A percentile compares a stretch with the other conserved stretches of the same genome.
phyloP scores from a whole-genome alignment of 257 asterid genomes.

The Salvia miltiorrhiza region DNA sequence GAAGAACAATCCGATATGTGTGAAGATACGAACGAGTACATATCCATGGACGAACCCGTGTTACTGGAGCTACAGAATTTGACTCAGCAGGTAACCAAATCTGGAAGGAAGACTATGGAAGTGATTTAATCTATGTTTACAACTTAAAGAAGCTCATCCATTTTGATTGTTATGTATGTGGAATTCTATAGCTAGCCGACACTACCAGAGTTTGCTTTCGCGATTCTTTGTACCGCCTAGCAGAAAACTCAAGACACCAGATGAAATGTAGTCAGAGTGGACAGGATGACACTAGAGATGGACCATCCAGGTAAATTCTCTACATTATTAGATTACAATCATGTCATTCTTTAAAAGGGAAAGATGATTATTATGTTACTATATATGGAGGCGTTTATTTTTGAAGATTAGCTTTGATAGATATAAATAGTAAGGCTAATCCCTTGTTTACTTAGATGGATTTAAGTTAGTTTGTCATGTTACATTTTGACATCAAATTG shows the following conservation, averaged over 20 bases:
- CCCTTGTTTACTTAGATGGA: too few relatives aligned
- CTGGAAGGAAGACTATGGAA: neutral
- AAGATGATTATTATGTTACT: too few relatives aligned
- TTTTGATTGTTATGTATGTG: conserved; percentile 10
- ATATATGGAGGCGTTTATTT: too few relatives aligned
- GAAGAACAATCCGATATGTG: conserved; percentile 20
- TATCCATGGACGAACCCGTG: conserved; percentile 32
- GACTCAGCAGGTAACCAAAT: conserved; percentile 36
- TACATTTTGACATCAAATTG: neutral
- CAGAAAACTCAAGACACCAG: conserved; percentile 42
- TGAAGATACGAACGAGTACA: conserved; percentile 12
- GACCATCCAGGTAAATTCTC: conserved; percentile 27
- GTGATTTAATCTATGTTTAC: neutral
- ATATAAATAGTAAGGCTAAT: too few relatives aligned
- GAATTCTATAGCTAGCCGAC: conserved; percentile 32
- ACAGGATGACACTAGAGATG: conserved; percentile 17
- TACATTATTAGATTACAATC: neutral
- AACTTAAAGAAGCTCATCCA: neutral
- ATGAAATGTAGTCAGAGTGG: conserved; percentile 9
- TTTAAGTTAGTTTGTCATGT: neutral
- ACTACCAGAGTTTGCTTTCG: conserved; percentile 48
- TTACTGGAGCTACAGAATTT: conserved; percentile 35
- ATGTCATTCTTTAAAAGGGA: neutral
- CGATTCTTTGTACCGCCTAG: conserved; percentile 56
- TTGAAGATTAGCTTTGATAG: too few relatives aligned